Base-by-base conservation (phyloP, 2,329 filamentous ascomycete genomes). In the Xylaria arbuscula region DNA sequence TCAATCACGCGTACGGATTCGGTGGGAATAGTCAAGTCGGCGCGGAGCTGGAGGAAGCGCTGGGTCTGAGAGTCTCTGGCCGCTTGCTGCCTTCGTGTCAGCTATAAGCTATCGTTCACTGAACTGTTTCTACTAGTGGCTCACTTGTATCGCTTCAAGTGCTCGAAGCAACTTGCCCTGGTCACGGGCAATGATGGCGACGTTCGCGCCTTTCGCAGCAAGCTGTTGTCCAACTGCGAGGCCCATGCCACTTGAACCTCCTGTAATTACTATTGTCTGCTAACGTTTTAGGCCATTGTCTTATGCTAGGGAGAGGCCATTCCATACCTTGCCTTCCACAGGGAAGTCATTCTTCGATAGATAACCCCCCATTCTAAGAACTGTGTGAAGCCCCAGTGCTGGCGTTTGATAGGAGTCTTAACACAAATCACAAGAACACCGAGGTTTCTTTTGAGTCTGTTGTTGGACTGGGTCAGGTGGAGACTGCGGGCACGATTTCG, bases 211-310 rank as follows among this genome's bases (percentile, higher is more conserved):
- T 78, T 89, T 90, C 48, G 83, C 80, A 3, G 91, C 85, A 22
- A 93, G 84, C 55, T 90, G 82, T 56, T 85, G 83, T 1, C 85
- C 90, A 28, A 89, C 82, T 42, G 84, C 86, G 72, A 86, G 85
- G 42, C 91, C 91, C 86, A 92, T 89, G 62, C 91, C 91, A 74
- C 91, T 88, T 1, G 91, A 93, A 40, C 87, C 90, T 54, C 91
- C 91, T 0, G 91, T 93, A 62, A 93, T 83, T 48, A 93, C 78
- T 9, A 90, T 85, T 1, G 90, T 92, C 90, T 92, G 72, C 22
- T 40, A 57, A 40, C 15, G n/a, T 32, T 15, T 57, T 40, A 51
- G 45, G 42, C 40, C 56, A 53, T 62, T 24, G 17, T 60, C 66
- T 7, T 42, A 45, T 13, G 17, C 22, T 5, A 17, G 24, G 11